Evolutionary conservation across 768 basidiomycete genomes (phyloP).

Genomic region (Porpolomopsis calyptriformis): DNA sequence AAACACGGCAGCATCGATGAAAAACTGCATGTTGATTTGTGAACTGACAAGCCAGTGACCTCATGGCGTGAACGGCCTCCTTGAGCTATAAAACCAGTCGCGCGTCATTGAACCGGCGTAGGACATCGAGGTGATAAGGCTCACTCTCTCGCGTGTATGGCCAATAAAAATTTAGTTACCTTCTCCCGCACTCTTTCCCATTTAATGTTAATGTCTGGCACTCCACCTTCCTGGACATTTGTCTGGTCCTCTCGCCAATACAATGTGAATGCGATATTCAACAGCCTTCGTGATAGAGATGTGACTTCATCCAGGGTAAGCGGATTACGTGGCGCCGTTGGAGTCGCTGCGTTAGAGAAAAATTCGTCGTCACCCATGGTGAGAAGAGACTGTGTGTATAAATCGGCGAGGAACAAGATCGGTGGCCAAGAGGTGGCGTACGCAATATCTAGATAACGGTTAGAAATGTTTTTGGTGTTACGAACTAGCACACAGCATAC

Average conservation of each 20-base stretch:
- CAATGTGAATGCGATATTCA: conserved; percentile 77
- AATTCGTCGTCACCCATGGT: conserved; percentile 98
- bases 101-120: conserved; percentile 7
- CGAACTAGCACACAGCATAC: conserved; percentile 12
- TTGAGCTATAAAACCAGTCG: conserved; percentile 42
- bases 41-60: conserved; percentile 74
- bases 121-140: conserved; percentile 23
- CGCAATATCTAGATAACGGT: conserved; percentile 29
- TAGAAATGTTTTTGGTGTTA: not conserved
- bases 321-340: conserved; percentile 49
- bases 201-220: conserved; percentile 28
- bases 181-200: conserved; percentile 69
- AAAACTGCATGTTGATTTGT: conserved; percentile 39
- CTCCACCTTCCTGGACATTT: conserved; percentile 14
- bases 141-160: conserved; percentile 84
- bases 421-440: conserved; percentile 48
- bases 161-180: conserved; percentile 67
- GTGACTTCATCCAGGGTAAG: conserved; percentile 73
- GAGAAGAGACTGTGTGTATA: conserved; percentile 75
- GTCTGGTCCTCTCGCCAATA: conserved; percentile 37
- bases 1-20: conserved; percentile 81
- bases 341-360: conserved; percentile 38
- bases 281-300: conserved; percentile 61
- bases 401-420: conserved; percentile 65
- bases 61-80: conserved; percentile 69